Conservation (phyloP, 2,329 filamentous ascomycete genomes). For the Penicillium expansum region DNA sequence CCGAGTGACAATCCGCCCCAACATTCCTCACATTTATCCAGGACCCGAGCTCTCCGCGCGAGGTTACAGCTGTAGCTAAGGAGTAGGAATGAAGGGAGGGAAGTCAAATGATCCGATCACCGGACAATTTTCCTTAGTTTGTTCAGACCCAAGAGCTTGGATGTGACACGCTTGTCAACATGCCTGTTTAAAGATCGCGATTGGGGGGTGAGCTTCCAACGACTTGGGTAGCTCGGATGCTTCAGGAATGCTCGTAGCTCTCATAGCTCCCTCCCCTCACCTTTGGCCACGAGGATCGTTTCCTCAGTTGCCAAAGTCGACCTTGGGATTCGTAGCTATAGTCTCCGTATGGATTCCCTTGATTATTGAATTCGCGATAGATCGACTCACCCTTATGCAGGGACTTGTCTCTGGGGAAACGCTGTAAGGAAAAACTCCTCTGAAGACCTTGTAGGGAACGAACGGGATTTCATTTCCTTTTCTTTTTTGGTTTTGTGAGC, state of each 20-base stretch:
- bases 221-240: neutral
- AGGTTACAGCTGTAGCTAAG: slow-evolving; percentile 14
- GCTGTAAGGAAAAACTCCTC: neutral
- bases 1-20: slow-evolving; percentile 2
- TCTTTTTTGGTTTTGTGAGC: neutral
- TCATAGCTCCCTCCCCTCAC: slow-evolving; percentile 10
- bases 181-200: slow-evolving; percentile 4
- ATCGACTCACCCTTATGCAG: slow-evolving; percentile 1
- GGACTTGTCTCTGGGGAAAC: slow-evolving; percentile 10
- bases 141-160: neutral
- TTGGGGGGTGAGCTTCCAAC: slow-evolving; percentile 3
- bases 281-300: slow-evolving; percentile 6
- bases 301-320: slow-evolving; percentile 1
- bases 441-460: neutral
- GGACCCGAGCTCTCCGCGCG: neutral
- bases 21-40: slow-evolving; percentile 7
- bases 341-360: slow-evolving; percentile 6
- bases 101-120: slow-evolving; percentile 13
- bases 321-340: neutral
- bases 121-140: slow-evolving; percentile 4
- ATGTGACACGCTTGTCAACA: slow-evolving; percentile 5
- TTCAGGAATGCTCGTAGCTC: slow-evolving; percentile 8
- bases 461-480: neutral
- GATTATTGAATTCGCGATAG: slow-evolving; percentile 4
- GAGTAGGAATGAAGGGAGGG: slow-evolving; percentile 10